Percentiles rank a stretch among this genome's conserved stretches.
Evolutionary conservation across 2,329 filamentous ascomycete species (phyloP).

Genomic region (Trichoderma sp.): DNA sequence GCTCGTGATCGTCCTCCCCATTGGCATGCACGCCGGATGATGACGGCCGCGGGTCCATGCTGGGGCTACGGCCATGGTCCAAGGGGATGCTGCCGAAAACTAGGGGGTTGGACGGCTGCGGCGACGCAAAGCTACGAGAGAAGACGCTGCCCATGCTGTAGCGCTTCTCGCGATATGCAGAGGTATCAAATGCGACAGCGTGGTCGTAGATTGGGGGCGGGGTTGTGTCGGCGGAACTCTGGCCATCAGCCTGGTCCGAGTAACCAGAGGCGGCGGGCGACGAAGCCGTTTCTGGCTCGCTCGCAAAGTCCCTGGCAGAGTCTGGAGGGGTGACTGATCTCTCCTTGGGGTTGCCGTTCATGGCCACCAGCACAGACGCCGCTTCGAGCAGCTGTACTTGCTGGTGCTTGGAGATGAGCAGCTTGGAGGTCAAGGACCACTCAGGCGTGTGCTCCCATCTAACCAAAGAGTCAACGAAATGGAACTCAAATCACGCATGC

Average conservation of each 20-base stretch:
- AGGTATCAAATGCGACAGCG: conserved; percentile 57
- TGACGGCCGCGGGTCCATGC: conserved; percentile 73
- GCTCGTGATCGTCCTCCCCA: conserved; percentile 80
- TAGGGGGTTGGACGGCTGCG: conserved; percentile 64
- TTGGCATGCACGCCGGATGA: conserved; percentile 77
- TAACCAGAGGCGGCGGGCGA: conserved; percentile 81
- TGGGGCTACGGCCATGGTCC: conserved; percentile 70
- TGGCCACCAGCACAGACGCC: conserved; percentile 90
- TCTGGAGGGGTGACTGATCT: conserved; percentile 64
- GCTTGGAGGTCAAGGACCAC: conserved; percentile 95
- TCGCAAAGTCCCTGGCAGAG: conserved; percentile 68
- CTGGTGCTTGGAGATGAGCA: conserved; percentile 98
- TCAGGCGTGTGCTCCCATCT: conserved; percentile 99
- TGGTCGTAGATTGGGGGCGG: conserved; percentile 76
- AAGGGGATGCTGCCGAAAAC: conserved; percentile 53
- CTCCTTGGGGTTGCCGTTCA: conserved; percentile 63
- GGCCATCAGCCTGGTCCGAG: conserved; percentile 74
- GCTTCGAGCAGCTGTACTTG: conserved; percentile 97
- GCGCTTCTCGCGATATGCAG: conserved; percentile 59
- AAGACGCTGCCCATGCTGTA: conserved; percentile 61
- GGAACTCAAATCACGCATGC: conserved; percentile 25
- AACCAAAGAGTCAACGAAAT: conserved; percentile 41
- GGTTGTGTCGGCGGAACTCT: conserved; percentile 89
- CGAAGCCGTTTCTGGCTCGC: conserved; percentile 80
- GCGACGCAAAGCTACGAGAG: conserved; percentile 82